phyloP scores from a whole-genome alignment of 2,329 filamentous ascomycete species.

The Colletotrichum echinochloae region DNA sequence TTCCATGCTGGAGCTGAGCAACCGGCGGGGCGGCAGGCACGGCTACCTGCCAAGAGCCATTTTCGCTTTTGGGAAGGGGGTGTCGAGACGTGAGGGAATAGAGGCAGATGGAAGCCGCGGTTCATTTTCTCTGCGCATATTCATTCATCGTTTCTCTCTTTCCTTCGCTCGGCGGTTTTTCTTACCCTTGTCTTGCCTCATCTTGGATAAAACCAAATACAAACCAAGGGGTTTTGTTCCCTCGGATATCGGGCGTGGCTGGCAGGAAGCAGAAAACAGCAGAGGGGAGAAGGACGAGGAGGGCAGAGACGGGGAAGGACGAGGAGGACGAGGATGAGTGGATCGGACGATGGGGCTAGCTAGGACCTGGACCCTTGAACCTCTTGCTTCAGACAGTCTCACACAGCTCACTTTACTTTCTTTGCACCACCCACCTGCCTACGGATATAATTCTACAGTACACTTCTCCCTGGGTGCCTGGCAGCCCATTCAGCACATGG shows the following conservation, averaged over 20 bases:
- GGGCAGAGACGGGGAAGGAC: not conserved
- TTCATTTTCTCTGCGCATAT: not conserved
- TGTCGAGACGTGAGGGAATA: not conserved
- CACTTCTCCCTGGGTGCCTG: too few relatives aligned
- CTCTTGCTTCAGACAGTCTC: slow-evolving; percentile 6
- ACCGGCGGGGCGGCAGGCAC: slow-evolving; percentile 2
- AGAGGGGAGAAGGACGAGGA: not conserved
- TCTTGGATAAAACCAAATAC: not conserved
- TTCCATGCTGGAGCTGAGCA: not conserved
- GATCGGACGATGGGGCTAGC: slow-evolving; percentile 30
- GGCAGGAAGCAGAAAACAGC: not conserved
- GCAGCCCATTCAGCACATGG: not conserved
- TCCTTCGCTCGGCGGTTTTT: not conserved
- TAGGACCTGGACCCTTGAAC: slow-evolving; percentile 19
- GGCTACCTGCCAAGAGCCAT: slow-evolving; percentile 15
- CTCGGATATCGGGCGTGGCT: not conserved
- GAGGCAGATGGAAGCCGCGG: not conserved
- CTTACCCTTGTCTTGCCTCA: not conserved
- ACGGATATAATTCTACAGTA: not conserved
- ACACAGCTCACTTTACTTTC: not conserved
- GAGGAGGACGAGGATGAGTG: not conserved
- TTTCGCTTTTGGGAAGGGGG: not conserved
- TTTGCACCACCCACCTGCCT: not conserved
- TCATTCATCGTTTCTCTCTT: not conserved
- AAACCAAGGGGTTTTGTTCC: not conserved